These are phyloP conservation scores for Thymus mandschuricus DNA, from an alignment of 257 asterid genomes.

Conservation along the genomic window DNA sequence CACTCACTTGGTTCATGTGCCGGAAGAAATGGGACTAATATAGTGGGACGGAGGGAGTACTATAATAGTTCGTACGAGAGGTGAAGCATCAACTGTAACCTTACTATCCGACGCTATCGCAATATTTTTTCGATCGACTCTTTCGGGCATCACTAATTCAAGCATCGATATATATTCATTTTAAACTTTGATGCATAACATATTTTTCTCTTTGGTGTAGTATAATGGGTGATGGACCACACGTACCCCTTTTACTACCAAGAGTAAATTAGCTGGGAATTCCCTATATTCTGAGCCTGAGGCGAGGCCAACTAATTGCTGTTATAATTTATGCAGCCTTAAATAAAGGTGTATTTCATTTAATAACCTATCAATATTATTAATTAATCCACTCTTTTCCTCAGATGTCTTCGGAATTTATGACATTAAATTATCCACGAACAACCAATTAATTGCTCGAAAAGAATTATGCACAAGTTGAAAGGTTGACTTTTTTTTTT, in stretches of 20 bases:
- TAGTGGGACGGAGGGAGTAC: too few relatives aligned
- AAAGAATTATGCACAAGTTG: background rate
- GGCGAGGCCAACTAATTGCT: conserved; percentile 5
- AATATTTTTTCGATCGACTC: too few relatives aligned
- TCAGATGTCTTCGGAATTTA: conserved; percentile 4
- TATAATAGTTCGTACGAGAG: too few relatives aligned
- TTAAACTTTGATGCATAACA: background rate
- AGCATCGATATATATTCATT: too few relatives aligned
- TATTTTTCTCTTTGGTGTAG: background rate
- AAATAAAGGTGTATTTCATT: background rate
- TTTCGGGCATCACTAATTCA: too few relatives aligned
- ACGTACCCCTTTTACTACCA: background rate
- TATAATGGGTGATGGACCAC: background rate
- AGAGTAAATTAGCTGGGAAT: background rate
- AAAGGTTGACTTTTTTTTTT: conserved; percentile 23
- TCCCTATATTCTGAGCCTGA: background rate
- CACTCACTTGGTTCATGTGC: too few relatives aligned
- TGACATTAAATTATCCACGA: conserved; percentile 17
- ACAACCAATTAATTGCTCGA: conserved; percentile 13
- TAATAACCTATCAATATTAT: background rate
- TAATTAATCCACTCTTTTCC: background rate
- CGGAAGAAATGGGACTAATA: too few relatives aligned
- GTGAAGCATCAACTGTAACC: too few relatives aligned
- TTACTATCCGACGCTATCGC: too few relatives aligned
- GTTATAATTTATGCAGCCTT: background rate